These are phyloP conservation scores for Dissophora ornata DNA, from an alignment of 192 early-diverging fungal genomes.

Conservation along the genomic window DNA sequence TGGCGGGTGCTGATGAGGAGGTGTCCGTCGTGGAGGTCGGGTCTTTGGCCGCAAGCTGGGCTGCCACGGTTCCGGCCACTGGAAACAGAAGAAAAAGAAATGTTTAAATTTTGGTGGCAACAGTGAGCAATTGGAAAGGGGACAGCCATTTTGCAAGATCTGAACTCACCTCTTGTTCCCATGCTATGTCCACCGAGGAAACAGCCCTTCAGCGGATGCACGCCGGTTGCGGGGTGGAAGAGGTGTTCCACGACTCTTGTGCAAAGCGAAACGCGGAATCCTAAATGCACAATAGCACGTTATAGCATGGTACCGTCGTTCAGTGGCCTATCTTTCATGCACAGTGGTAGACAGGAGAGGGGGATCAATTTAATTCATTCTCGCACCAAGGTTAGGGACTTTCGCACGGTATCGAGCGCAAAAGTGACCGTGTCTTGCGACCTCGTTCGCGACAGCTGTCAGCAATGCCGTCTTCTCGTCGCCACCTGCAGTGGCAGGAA, in stretches of 20 bases:
- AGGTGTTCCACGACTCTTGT: conserved; percentile 34
- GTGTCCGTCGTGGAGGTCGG: background rate
- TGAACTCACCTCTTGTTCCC: conserved; percentile 36
- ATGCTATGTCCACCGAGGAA: conserved; percentile 45
- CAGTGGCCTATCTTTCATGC: no score
- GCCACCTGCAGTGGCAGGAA: conserved; percentile 6
- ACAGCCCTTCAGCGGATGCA: conserved; percentile 33
- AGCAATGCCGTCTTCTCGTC: conserved; percentile 37
- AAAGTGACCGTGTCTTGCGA: conserved; percentile 38
- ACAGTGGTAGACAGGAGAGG: no score
- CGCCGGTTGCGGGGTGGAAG: conserved; percentile 28
- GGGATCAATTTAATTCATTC: no score
- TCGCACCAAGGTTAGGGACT: conserved; percentile 42
- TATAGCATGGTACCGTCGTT: no score
- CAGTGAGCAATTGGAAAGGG: background rate
- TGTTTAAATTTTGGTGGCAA: conserved; percentile 15
- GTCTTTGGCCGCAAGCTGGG: conserved; percentile 6
- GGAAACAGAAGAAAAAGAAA: conserved; percentile 1
- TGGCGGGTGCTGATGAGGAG: no score
- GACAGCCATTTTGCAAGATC: background rate
- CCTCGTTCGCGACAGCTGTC: conserved; percentile 25
- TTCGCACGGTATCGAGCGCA: conserved; percentile 47
- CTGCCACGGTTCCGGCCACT: conserved; percentile 42
- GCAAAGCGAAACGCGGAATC: conserved; percentile 28
- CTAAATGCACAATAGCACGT: background rate